Conservation (phyloP, 2,329 filamentous ascomycete genomes). For the Microcyclosporella mali region DNA sequence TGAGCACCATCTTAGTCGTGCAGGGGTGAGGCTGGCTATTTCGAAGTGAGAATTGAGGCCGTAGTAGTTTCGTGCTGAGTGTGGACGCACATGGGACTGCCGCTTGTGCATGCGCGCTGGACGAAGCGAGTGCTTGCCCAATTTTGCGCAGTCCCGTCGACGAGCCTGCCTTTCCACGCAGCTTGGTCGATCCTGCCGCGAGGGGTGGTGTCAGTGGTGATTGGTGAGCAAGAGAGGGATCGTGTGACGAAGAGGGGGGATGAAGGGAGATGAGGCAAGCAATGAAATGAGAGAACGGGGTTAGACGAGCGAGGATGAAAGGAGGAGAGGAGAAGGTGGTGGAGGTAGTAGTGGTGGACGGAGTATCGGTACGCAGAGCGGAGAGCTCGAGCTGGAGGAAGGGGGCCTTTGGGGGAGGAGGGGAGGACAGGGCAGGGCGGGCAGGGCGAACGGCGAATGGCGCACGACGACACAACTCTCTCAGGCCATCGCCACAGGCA, state of each 20-base stretch:
- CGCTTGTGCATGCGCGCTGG: too few species aligned
- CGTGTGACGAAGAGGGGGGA: neutral
- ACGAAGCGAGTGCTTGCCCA: too few species aligned
- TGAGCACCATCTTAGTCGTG: slow-evolving; percentile 7
- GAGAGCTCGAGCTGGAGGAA: neutral
- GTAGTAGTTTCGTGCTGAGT: slow-evolving; percentile 1
- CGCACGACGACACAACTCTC: neutral
- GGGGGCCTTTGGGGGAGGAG: neutral
- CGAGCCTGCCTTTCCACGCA: neutral
- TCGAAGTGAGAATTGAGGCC: slow-evolving; percentile 4
- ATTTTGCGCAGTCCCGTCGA: too few species aligned
- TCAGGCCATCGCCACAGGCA: neutral
- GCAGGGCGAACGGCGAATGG: neutral
- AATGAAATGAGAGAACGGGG: neutral
- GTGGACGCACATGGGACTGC: slow-evolving; percentile 1
- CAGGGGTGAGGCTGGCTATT: neutral
- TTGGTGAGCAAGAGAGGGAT: neutral
- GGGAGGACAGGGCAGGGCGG: neutral
- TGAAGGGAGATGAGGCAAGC: neutral
- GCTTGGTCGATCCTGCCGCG: neutral
- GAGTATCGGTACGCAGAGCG: neutral
- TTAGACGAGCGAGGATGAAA: neutral
- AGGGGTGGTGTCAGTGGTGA: too few species aligned
- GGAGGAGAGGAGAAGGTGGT: neutral
- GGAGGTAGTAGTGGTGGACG: too few species aligned